Evolutionary conservation across 148 eudicot species (phyloP).

Genomic region (Rhododendron kiyosumense): DNA sequence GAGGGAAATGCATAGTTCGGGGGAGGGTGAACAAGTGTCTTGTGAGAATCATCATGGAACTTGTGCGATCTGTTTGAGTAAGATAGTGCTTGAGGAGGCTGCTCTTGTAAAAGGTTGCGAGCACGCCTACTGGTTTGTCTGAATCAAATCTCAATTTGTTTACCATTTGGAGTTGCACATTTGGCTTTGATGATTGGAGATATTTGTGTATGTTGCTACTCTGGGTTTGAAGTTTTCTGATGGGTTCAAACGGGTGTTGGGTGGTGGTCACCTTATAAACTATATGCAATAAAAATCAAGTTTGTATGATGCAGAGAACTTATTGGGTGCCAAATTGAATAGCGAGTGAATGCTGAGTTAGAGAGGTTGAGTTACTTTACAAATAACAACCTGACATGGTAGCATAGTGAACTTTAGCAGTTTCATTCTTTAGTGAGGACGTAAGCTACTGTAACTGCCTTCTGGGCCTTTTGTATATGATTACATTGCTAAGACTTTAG

Average conservation of each 20-base stretch:
- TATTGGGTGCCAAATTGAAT: background rate
- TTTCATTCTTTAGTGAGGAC: background rate
- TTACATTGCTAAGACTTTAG: background rate
- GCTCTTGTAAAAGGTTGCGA: conserved; percentile 99
- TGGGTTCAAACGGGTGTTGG: background rate
- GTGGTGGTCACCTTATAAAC: background rate
- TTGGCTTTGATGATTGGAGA: background rate
- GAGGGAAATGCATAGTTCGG: conserved; percentile 32
- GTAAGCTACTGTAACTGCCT: background rate
- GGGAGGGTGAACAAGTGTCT: conserved; percentile 14
- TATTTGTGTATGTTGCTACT: background rate
- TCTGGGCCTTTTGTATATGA: background rate
- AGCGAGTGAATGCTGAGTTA: too few species aligned
- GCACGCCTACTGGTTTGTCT: conserved; percentile 99
- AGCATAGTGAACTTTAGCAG: background rate
- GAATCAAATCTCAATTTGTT: conserved; percentile 1
- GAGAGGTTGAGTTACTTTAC: background rate
- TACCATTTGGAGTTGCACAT: background rate
- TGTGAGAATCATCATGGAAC: conserved; percentile 50
- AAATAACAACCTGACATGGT: background rate
- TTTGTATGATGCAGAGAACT: background rate
- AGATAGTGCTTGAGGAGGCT: conserved; percentile 70
- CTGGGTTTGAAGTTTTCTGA: background rate
- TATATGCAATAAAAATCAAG: background rate
- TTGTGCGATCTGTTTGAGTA: conserved; percentile 85